These are phyloP conservation scores for Penicillium sp. DNA, from an alignment of 2,329 filamentous ascomycete genomes.

Conservation along the genomic window DNA sequence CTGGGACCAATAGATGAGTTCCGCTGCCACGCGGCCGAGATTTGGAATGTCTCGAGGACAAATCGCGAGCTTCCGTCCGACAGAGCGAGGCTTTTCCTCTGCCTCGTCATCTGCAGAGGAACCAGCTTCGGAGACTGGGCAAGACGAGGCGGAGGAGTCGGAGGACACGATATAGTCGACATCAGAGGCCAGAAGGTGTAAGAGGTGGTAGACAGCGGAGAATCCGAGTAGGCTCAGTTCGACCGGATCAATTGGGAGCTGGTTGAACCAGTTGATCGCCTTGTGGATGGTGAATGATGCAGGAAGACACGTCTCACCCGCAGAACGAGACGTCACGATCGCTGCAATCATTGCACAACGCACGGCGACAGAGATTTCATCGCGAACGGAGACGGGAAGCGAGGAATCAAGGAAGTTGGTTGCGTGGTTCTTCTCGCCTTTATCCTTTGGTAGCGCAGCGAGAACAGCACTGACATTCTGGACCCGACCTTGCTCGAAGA, in stretches of 20 bases:
- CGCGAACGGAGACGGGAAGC: constrained; percentile 54
- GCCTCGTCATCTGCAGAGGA: constrained; percentile 40
- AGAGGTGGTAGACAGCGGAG: constrained; percentile 49
- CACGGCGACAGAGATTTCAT: constrained; percentile 63
- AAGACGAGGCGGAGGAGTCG: constrained; percentile 40
- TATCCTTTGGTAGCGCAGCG: constrained; percentile 56
- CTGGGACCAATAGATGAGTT: constrained; percentile 52
- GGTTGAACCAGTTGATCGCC: constrained; percentile 51
- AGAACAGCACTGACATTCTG: constrained; percentile 60
- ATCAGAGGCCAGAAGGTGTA: constrained; percentile 50
- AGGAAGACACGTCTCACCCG: constrained; percentile 41
- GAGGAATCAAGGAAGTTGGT: constrained; percentile 61
- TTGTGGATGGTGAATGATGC: constrained; percentile 48
- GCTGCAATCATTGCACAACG: constrained; percentile 65
- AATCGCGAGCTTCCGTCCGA: constrained; percentile 20
- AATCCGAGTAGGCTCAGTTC: constrained; percentile 52
- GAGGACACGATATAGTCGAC: constrained; percentile 46
- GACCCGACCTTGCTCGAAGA: constrained; percentile 60
- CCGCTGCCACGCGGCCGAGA: constrained; percentile 46
- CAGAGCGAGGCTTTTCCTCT: constrained; percentile 25
- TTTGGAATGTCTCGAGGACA: constrained; percentile 39
- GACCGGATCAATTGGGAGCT: constrained; percentile 50
- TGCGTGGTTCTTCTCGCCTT: constrained; percentile 39
- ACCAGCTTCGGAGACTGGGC: constrained; percentile 32
- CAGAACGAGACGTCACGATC: constrained; percentile 51